Conservation (phyloP, 2,329 filamentous ascomycete genomes). For the Cercospora brassicicola region DNA sequence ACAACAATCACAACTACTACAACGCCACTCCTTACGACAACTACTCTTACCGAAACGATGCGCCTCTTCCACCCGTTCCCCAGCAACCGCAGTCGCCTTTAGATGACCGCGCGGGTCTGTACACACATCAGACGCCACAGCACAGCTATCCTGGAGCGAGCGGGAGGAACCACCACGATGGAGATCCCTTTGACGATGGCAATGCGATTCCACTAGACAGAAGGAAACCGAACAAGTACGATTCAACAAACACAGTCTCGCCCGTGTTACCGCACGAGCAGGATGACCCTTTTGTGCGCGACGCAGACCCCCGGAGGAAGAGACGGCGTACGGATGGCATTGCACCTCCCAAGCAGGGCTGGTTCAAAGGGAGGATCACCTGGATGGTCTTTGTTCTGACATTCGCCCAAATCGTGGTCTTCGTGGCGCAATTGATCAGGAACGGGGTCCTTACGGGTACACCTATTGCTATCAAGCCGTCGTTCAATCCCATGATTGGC, state of each 20-base stretch:
- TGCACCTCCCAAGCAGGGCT: conserved; percentile 47
- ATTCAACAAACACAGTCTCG: conserved; percentile 39
- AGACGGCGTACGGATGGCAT: conserved; percentile 19
- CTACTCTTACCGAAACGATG: conserved; percentile 49
- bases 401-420: conserved; percentile 74
- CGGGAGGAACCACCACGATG: conserved; percentile 50
- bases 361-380: conserved; percentile 62
- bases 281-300: conserved; percentile 44
- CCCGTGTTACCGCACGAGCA: conserved; percentile 43
- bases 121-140: conserved; percentile 27
- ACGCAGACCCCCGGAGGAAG: conserved; percentile 35
- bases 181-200: conserved; percentile 51
- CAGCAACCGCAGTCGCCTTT: conserved; percentile 32
- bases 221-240: conserved; percentile 40
- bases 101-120: conserved; percentile 38
- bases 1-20: conserved; percentile 42
- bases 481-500: conserved; percentile 96
- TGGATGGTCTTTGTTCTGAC: conserved; percentile 84
- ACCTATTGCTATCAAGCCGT: conserved; percentile 74
- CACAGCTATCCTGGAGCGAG: conserved; percentile 58
- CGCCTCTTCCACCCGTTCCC: conserved; percentile 38
- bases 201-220: conserved; percentile 51
- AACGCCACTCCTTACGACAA: conserved; percentile 41
- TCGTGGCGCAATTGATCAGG: conserved; percentile 82
- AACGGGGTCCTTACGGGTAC: conserved; percentile 77